Percentiles rank a stretch among this genome's conserved stretches.
Evolutionary conservation across 2,329 filamentous ascomycete species (phyloP).

Genomic region (Xylaria sp.): DNA sequence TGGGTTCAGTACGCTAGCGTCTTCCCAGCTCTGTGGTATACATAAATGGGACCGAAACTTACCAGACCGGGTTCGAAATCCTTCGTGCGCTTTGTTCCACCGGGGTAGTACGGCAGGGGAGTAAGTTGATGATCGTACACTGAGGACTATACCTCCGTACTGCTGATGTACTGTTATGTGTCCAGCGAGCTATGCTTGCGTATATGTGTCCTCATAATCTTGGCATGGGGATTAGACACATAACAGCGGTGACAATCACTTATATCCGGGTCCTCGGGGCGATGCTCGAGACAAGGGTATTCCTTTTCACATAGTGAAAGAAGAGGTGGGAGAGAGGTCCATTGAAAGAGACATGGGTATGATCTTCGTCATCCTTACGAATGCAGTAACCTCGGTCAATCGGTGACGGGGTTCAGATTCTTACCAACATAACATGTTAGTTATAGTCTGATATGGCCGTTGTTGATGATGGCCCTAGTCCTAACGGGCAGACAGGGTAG

Average conservation of each 20-base stretch:
- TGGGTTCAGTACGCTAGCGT: constrained; percentile 28
- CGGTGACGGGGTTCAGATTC: constrained; percentile 23
- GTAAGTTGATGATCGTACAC: background rate
- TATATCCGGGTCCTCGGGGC: background rate
- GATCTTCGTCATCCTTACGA: constrained; percentile 16
- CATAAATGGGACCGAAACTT: constrained; percentile 20
- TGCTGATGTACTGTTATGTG: background rate
- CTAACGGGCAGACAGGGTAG: background rate
- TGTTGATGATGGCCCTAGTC: constrained; percentile 12
- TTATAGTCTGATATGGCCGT: constrained; percentile 20
- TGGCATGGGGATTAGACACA: constrained; percentile 4
- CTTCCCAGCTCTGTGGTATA: constrained; percentile 33
- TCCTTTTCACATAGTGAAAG: background rate
- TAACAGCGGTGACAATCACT: background rate
- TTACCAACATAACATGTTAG: constrained; percentile 15
- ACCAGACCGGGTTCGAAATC: constrained; percentile 25
- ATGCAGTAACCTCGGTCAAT: constrained; percentile 28
- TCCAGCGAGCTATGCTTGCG: background rate
- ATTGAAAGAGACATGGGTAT: constrained; percentile 14
- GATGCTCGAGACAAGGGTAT: background rate
- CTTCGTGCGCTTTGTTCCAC: constrained; percentile 23
- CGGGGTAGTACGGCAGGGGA: constrained; percentile 20
- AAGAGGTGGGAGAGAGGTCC: constrained; percentile 16
- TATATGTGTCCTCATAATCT: constrained; percentile 2
- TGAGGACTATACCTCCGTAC: background rate